Evolutionary conservation across 192 early-diverging fungal species (phyloP).

Genomic region (Mortierella antarctica): DNA sequence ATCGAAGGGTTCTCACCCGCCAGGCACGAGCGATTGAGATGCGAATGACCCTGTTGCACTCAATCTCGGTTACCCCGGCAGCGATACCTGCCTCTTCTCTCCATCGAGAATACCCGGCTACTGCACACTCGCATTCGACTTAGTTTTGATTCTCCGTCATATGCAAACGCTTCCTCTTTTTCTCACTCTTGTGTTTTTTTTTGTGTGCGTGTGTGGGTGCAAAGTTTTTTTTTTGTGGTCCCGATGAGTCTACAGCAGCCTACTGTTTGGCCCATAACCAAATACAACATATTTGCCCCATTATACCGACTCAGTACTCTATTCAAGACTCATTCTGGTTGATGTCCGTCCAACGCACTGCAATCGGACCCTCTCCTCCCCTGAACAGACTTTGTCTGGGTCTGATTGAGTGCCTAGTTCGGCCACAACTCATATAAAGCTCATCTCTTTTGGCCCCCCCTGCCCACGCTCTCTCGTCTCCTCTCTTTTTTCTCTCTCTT

Average conservation of each 20-base stretch:
- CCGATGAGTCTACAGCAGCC: neutral
- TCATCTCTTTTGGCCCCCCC: neutral
- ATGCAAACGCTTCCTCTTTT: neutral
- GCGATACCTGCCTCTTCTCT: neutral
- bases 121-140: neutral
- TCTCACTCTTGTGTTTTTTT: no score
- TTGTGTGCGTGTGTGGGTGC: neutral
- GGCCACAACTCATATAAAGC: constrained; percentile 16
- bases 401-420: neutral
- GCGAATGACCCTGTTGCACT: no score
- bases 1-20: constrained; percentile 1
- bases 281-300: no score
- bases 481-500: constrained; percentile 1
- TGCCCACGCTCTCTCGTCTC: neutral
- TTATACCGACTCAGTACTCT: no score
- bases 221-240: neutral
- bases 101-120: neutral
- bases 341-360: no score
- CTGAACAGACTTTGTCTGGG: no score
- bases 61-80: neutral
- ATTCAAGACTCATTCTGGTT: no score
- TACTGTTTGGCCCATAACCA: no score
- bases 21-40: no score
- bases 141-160: constrained; percentile 18
- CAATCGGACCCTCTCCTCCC: no score